A percentile compares a stretch with the other conserved stretches of the same genome.
phyloP scores from a whole-genome alignment of 2,329 filamentous ascomycete species.

The Esteya vermicola region DNA sequence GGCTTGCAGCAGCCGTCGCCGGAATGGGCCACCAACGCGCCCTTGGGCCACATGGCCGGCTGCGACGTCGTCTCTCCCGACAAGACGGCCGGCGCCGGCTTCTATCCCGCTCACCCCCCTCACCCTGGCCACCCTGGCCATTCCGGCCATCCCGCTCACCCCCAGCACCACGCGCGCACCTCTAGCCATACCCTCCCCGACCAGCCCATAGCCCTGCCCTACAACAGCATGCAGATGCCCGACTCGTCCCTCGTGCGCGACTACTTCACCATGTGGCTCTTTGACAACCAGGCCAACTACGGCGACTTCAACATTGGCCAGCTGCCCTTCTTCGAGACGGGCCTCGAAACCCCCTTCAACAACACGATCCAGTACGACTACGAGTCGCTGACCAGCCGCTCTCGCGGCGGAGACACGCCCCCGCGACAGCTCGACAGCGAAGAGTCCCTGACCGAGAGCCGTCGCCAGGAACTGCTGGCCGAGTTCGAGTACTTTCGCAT shows the following conservation, averaged over 20 bases:
- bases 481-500: constrained; percentile 28
- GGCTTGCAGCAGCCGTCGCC: neutral
- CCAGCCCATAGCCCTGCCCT: neutral
- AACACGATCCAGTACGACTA: constrained; percentile 36
- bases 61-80: neutral
- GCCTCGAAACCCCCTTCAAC: constrained; percentile 35
- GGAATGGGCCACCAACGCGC: neutral
- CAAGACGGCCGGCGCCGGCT: neutral
- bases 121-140: too few relatives aligned
- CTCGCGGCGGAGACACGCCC: constrained; percentile 30
- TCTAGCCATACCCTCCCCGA: neutral
- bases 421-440: constrained; percentile 24
- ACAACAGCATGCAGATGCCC: constrained; percentile 16
- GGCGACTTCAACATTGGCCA: constrained; percentile 27
- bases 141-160: too few relatives aligned
- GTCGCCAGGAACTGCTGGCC: constrained; percentile 28
- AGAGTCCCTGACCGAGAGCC: constrained; percentile 28
- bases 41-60: neutral
- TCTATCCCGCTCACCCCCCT: too few relatives aligned
- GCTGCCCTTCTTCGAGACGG: constrained; percentile 32
- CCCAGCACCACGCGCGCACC: neutral
- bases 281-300: constrained; percentile 28
- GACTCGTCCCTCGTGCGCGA: constrained; percentile 23
- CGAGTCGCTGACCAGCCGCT: constrained; percentile 32
- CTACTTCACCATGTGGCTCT: constrained; percentile 38